Evolutionary conservation across 2,329 filamentous ascomycete genomes (phyloP), one percentile per base, ranked within the genome.

Genomic region (Penicillium sp.): DNA sequence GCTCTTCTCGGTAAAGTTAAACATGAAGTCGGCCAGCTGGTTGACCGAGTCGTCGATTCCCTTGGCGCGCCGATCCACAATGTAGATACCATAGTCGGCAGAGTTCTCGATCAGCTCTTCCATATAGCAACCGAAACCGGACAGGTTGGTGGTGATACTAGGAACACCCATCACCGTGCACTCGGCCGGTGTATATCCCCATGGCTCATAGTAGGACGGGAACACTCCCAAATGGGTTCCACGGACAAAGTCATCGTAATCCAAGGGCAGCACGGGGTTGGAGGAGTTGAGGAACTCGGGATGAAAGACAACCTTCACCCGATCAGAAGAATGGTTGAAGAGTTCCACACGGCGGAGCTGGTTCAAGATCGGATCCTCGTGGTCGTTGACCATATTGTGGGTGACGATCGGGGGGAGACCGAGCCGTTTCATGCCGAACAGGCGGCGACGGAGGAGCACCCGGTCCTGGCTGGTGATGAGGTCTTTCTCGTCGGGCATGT

Each of bases 91-190:
- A 66, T 98, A 97, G 72, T 98, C 93, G 57, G 87, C 88, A 35
- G 92, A 95, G 73, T 97, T 97, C 74, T 97, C 92, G 59, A 98
- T 97, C 60, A 97, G 76, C 73, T 97, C 93, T 72, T 98, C 93
- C 93, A 98, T 98, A 72, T 98, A 97, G 74, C 93, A 97, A 43
- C 93, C 93, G 65, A 98, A 98, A 18, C 93, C 93, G 6, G 93
- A 97, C 39, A 98, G 77, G 72, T 98, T 98, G 25, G 92, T 97
- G 9, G 93, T 97, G 73, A 98, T 96, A 72, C 89, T 95, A 38
- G 93, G 93, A 35, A 98, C 91, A 62, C 93, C 93, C 93, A 97
- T 97, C 55, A 97, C 93, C 0, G 93, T 97, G 72, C 93, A 98
- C 72, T 97, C 93, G 45, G 93, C 92, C 0, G 92, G 93, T 2